A percentile compares a stretch with the other conserved stretches of the same genome.
Conservation (phyloP, 148 eudicot species). For the Fagopyrum homotropicum region DNA sequence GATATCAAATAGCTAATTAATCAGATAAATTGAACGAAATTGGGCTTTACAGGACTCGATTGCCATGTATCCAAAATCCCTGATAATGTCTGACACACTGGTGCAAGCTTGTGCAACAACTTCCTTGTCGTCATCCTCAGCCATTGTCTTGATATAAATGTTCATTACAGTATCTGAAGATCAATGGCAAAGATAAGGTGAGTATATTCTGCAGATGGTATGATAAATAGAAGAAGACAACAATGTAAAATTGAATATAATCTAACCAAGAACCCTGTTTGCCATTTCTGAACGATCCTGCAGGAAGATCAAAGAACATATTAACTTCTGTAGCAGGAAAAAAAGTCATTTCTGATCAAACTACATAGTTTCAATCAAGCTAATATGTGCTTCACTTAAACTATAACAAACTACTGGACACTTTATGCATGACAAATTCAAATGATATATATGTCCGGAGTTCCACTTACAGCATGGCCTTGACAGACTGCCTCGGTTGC, state of each 20-base stretch:
- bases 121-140: conserved; percentile 94
- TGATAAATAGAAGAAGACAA: not conserved
- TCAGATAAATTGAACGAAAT: not conserved
- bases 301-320: conserved; percentile 13
- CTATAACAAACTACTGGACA: not conserved
- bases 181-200: not conserved
- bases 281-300: conserved; percentile 79
- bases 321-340: not conserved
- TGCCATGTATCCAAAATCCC: conserved; percentile 61
- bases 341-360: not conserved
- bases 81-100: conserved; percentile 60
- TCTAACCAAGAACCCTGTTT: conserved; percentile 65
- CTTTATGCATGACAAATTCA: not conserved
- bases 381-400: not conserved
- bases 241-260: not conserved
- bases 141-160: conserved; percentile 75
- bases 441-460: not conserved
- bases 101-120: conserved; percentile 96
- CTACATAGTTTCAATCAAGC: not conserved
- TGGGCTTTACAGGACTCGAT: conserved; percentile 72
- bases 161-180: conserved; percentile 77
- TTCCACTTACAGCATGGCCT: conserved; percentile 62
- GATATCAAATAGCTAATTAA: not conserved
- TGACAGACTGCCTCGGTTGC: conserved; percentile 74
- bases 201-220: not conserved